Evolutionary conservation across 2,329 filamentous ascomycete species (phyloP), one percentile per base, ranked within the genome.

Genomic region (Nigrograna mackinnonii): DNA sequence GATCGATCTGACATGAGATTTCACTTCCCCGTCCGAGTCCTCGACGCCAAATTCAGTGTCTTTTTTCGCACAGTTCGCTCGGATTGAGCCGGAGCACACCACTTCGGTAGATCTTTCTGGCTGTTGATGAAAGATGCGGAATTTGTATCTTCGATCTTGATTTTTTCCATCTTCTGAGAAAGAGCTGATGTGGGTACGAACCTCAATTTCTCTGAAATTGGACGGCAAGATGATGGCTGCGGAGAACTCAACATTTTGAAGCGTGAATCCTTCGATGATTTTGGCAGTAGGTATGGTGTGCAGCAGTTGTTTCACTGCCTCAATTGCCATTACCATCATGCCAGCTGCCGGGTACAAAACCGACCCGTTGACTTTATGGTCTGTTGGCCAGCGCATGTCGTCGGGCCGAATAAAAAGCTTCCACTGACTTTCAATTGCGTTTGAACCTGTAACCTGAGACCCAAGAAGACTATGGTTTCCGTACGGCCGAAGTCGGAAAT

Each of bases 341-440:
- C 58, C 61, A 2, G 60, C 55, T 4, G 42, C 62, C 4, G 61
- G 62, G 38, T 51, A 62, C 9, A 63, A 26, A n/a, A 55, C 39
- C 1, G 41, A 42, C 14, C 47, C 49, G 22, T 37, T 34, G 22
- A 36, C 16, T 16, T 36, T 36, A 22, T 36, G 34, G 19, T 36
- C 34, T 22, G 18, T 6, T 18, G 22, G 16, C 58, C 58, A 64
- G n/a, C 57, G 54, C 13, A 48, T 37, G 14, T 61, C 57, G 2
- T 37, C 22, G 7, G 40, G 35, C 26, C 58, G 55, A 11, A 63
- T 14, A 18, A 12, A 13, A 21, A 18, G 7, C 12, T 19, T 11
- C 43, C 43, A 46, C n/a, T 26, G 22, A 2, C 39, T 17, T 21
- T 50, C 13, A 50, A n/a, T 3, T 47, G 37, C 19, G 43, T 43